phyloP scores from a whole-genome alignment of 768 basidiomycete genomes.

The Tricholoma hemisulphureum region DNA sequence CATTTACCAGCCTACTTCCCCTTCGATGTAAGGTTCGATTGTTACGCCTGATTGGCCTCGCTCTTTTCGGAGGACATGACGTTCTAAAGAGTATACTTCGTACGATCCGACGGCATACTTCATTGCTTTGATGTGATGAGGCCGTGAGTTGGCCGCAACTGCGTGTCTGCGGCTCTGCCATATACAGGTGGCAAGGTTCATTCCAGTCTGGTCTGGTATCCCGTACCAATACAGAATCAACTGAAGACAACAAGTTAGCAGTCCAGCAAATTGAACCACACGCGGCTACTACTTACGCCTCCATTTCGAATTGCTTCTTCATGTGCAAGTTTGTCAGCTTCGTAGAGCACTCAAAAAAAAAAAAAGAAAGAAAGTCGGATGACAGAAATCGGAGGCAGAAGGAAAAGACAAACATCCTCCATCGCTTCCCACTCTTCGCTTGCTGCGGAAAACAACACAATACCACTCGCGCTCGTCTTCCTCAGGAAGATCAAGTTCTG shows the following conservation, averaged over 20 bases:
- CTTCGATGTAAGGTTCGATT: conserved; percentile 59
- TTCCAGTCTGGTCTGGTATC: conserved; percentile 68
- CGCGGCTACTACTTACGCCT: conserved; percentile 57
- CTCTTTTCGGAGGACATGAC: conserved; percentile 69
- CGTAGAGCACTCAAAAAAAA: conserved; percentile 62
- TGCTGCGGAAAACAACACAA: conserved; percentile 85
- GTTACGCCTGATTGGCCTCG: conserved; percentile 55
- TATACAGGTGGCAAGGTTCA: conserved; percentile 94
- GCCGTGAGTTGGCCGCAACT: conserved; percentile 72
- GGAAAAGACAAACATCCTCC: conserved; percentile 48
- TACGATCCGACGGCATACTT: conserved; percentile 74
- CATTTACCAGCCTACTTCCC: conserved; percentile 69
- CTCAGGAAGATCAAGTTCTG: conserved; percentile 59
- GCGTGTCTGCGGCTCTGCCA: conserved; percentile 92
- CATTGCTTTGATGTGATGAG: conserved; percentile 83
- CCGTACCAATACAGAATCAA: conserved; percentile 96
- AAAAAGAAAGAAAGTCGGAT: conserved; percentile 3
- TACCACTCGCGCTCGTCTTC: conserved; percentile 88
- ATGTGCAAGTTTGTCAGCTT: conserved; percentile 84
- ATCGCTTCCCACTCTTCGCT: conserved; percentile 69
- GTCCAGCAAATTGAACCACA: background rate
- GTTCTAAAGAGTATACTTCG: conserved; percentile 74
- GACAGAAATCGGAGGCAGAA: background rate
- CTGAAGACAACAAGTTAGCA: conserved; percentile 31
- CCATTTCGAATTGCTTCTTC: conserved; percentile 90